A percentile compares a stretch with the other conserved stretches of the same genome.
Conservation (phyloP, 441 rosid genomes). For the Geranium incanum region DNA sequence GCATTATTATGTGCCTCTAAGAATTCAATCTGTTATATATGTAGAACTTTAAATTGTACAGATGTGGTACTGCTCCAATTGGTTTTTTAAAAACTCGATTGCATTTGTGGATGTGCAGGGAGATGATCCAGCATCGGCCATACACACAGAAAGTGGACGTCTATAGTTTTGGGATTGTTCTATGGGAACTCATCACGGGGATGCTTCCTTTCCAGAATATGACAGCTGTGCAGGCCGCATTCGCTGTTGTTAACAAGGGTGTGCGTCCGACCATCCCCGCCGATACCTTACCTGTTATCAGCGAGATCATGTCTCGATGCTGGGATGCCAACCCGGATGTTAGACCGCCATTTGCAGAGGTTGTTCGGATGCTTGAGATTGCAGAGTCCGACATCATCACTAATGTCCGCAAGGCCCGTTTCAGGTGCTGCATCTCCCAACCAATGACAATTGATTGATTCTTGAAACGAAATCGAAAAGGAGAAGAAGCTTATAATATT, state of each 20-base stretch:
- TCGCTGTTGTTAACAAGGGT: conserved; percentile 41
- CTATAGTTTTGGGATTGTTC: conserved; percentile 46
- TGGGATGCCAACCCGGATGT: neutral
- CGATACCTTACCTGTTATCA: conserved; percentile 30
- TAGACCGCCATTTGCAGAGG: neutral
- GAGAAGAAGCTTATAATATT: conserved; percentile 3
- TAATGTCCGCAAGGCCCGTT: neutral
- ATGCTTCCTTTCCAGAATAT: conserved; percentile 45
- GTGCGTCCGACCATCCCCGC: conserved; percentile 37
- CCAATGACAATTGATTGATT: conserved; percentile 41
- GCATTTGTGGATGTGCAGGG: conserved; percentile 25
- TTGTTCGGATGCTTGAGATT: neutral
- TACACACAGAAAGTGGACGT: conserved; percentile 50
- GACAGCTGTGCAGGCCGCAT: conserved; percentile 42
- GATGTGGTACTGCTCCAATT: neutral
- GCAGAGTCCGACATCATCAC: neutral
- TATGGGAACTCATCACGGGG: conserved; percentile 48
- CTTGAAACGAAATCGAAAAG: neutral
- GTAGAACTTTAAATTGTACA: neutral
- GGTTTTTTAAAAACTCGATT: neutral
- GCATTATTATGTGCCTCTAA: too few relatives aligned
- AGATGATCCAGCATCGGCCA: conserved; percentile 48
- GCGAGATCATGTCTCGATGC: neutral
- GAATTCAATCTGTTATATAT: neutral
- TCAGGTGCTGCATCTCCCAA: conserved; percentile 36